Evolutionary conservation across 2,329 filamentous ascomycete genomes (phyloP).

Genomic region (Aureobasidium sp.): DNA sequence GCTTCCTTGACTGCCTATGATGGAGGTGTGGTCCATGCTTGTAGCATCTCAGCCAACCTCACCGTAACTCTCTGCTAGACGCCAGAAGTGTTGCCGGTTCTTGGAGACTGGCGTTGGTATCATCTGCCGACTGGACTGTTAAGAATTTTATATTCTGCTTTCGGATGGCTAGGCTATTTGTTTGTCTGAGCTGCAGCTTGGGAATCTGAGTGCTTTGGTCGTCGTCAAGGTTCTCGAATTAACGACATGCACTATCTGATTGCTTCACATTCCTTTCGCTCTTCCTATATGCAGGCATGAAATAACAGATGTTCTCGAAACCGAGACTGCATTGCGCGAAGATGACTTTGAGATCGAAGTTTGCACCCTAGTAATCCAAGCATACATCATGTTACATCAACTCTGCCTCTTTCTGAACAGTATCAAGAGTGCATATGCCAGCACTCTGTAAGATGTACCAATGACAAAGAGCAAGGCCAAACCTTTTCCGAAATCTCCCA

Average conservation of each 20-base stretch:
- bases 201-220: background rate
- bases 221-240: no score
- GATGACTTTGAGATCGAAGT: background rate
- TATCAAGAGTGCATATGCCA: slow-evolving; percentile 5
- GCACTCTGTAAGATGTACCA: slow-evolving; percentile 12
- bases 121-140: background rate
- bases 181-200: background rate
- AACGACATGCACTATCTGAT: background rate
- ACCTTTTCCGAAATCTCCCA: slow-evolving; percentile 42
- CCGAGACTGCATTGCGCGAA: background rate
- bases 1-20: slow-evolving; percentile 9
- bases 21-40: slow-evolving; percentile 13
- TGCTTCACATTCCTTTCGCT: background rate
- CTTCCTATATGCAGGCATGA: background rate
- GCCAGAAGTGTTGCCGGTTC: background rate
- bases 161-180: slow-evolving; percentile 2
- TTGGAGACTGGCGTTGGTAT: slow-evolving; percentile 4
- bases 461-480: slow-evolving; percentile 23
- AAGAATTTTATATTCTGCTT: background rate
- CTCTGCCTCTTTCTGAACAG: background rate
- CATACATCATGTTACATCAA: background rate
- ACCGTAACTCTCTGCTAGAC: slow-evolving; percentile 15
- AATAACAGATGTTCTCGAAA: background rate
- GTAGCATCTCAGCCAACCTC: slow-evolving; percentile 3
- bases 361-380: background rate